Conservation (phyloP, 139 green algal genomes). For the Diplosphaera chodatii region DNA sequence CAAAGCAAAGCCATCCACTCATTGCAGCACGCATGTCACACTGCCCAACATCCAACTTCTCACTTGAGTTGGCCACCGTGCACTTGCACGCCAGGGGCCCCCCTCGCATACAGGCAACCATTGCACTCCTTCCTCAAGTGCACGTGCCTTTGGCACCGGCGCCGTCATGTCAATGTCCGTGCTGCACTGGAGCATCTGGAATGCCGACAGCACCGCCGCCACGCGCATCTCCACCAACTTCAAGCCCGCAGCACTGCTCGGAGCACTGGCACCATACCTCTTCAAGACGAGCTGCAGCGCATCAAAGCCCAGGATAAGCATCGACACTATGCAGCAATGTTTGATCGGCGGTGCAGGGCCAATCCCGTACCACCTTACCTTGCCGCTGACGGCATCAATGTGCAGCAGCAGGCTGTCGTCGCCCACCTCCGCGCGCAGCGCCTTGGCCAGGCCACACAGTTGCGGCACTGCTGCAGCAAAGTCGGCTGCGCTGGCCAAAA, state of each 20-base stretch:
- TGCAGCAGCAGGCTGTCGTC: conserved; percentile 34
- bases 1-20: background rate
- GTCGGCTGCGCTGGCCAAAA: conserved; percentile 23
- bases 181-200: background rate
- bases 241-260: background rate
- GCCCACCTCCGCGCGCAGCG: background rate
- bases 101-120: no score
- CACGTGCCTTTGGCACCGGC: conserved; percentile 1
- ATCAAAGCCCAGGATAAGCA: no score
- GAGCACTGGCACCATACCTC: background rate
- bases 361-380: conserved; percentile 3
- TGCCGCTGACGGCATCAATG: conserved; percentile 22
- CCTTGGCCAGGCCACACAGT: conserved; percentile 11
- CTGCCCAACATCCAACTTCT: no score
- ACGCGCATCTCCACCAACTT: conserved; percentile 28
- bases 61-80: no score
- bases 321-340: no score
- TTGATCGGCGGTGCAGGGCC: no score
- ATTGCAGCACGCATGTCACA: no score
- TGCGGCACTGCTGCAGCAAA: conserved; percentile 14
- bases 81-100: no score
- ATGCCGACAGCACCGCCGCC: background rate
- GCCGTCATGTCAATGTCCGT: conserved; percentile 1
- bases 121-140: background rate
- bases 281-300: background rate